phyloP scores from a whole-genome alignment of 1,284 basidiomycete genomes.

The Schizophyllum commune region DNA sequence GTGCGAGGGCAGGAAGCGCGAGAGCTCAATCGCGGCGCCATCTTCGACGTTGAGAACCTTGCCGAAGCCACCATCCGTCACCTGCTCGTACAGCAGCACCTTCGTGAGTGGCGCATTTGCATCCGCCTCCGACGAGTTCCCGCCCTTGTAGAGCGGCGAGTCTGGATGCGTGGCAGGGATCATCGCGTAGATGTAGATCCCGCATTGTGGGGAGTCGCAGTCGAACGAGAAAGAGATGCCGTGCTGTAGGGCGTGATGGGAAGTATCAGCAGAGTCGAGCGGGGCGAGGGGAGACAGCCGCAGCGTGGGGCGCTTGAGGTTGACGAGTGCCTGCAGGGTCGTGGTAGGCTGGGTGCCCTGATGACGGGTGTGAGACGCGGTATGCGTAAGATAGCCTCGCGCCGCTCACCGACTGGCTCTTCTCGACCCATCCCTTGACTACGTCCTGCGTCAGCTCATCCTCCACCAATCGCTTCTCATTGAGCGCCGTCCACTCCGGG shows the following conservation, averaged over 20 bases:
- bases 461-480: slow-evolving; percentile 28
- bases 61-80: slow-evolving; percentile 76
- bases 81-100: slow-evolving; percentile 63
- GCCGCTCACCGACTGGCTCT: slow-evolving; percentile 74
- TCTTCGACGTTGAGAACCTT: slow-evolving; percentile 65
- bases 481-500: slow-evolving; percentile 41
- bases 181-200: slow-evolving; percentile 66
- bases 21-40: slow-evolving; percentile 67
- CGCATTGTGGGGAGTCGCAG: slow-evolving; percentile 77
- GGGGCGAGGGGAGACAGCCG: slow-evolving; percentile 57
- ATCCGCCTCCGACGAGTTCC: slow-evolving; percentile 23
- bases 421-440: slow-evolving; percentile 75
- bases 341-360: slow-evolving; percentile 78
- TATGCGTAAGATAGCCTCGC: too few species aligned
- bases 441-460: slow-evolving; percentile 72
- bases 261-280: slow-evolving; percentile 14
- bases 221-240: slow-evolving; percentile 86
- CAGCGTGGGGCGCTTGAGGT: slow-evolving; percentile 80
- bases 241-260: slow-evolving; percentile 49
- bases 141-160: slow-evolving; percentile 32
- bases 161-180: slow-evolving; percentile 54
- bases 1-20: slow-evolving; percentile 35
- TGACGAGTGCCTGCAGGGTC: slow-evolving; percentile 85
- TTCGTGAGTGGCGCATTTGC: slow-evolving; percentile 26
- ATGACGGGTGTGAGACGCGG: neutral